Evolutionary conservation across 2,329 filamentous ascomycete species (phyloP).

Genomic region (Penicillium sp.): DNA sequence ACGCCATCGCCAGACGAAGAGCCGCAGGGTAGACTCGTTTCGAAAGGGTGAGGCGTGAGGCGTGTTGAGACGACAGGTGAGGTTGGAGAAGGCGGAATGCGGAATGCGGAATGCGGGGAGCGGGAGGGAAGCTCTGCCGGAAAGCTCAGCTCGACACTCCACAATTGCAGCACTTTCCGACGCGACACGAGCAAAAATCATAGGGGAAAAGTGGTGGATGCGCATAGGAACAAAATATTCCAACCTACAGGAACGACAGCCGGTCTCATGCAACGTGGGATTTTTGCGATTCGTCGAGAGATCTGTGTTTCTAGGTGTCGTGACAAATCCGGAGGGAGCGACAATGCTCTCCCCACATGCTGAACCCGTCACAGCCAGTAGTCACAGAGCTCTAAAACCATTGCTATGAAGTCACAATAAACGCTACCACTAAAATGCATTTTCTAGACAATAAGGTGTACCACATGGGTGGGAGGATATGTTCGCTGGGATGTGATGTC

Average conservation of each 20-base stretch:
- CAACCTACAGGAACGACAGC: too few relatives aligned
- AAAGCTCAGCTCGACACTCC: too few relatives aligned
- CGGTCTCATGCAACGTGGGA: too few relatives aligned
- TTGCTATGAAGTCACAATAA: constrained; percentile 6
- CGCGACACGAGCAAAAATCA: too few relatives aligned
- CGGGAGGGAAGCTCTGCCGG: constrained; percentile 7
- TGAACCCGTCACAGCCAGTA: too few relatives aligned
- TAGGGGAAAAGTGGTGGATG: too few relatives aligned
- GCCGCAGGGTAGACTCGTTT: constrained; percentile 3
- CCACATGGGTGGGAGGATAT: constrained; percentile 12
- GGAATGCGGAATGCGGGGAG: constrained; percentile 2
- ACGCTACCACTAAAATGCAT: constrained; percentile 26
- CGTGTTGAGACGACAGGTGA: constrained; percentile 2
- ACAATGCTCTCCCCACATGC: too few relatives aligned
- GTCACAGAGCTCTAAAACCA: too few relatives aligned
- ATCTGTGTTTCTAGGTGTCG: too few relatives aligned
- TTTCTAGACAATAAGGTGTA: constrained; percentile 18
- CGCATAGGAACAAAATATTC: too few relatives aligned
- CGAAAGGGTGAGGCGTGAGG: constrained; percentile 3
- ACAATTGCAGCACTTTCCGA: constrained; percentile 1
- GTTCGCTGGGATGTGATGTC: constrained; percentile 22
- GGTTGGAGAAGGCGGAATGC: constrained; percentile 19
- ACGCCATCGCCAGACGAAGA: constrained; percentile 27
- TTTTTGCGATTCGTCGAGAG: too few relatives aligned
- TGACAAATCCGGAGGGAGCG: too few relatives aligned